These are phyloP conservation scores for Chlorella variabilis DNA, from an alignment of 163 green algal species.

Conservation along the genomic window DNA sequence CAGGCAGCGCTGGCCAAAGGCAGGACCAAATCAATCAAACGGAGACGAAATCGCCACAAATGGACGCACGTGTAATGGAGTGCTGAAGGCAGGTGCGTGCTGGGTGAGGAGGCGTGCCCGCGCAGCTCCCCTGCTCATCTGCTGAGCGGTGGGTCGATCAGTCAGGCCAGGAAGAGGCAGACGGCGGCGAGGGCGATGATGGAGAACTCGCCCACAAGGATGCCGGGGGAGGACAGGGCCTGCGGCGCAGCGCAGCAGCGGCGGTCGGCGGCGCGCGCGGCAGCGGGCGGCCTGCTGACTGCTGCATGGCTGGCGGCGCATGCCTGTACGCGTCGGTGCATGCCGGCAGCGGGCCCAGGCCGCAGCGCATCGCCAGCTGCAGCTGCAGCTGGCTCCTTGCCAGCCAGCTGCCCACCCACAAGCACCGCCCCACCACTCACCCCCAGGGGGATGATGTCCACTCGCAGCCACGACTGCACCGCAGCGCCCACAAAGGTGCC, in stretches of 20 bases:
- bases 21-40: no score
- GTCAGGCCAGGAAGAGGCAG: conserved; percentile 40
- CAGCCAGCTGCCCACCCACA: neutral
- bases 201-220: conserved; percentile 47
- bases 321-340: no score
- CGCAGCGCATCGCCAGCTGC: no score
- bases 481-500: conserved; percentile 76
- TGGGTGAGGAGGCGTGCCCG: no score
- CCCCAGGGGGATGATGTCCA: conserved; percentile 89
- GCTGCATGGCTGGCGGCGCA: neutral
- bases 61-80: no score
- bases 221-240: conserved; percentile 15
- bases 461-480: conserved; percentile 81
- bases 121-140: no score
- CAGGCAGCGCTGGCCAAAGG: no score
- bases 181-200: conserved; percentile 21
- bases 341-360: no score
- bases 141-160: no score
- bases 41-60: no score
- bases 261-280: neutral
- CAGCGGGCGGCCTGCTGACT: neutral
- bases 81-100: no score
- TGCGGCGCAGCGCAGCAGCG: neutral
- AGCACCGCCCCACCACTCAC: conserved; percentile 47
- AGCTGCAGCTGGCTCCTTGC: neutral